phyloP scores from a whole-genome alignment of 768 basidiomycete species.

The Xerocomellus amylosporus region DNA sequence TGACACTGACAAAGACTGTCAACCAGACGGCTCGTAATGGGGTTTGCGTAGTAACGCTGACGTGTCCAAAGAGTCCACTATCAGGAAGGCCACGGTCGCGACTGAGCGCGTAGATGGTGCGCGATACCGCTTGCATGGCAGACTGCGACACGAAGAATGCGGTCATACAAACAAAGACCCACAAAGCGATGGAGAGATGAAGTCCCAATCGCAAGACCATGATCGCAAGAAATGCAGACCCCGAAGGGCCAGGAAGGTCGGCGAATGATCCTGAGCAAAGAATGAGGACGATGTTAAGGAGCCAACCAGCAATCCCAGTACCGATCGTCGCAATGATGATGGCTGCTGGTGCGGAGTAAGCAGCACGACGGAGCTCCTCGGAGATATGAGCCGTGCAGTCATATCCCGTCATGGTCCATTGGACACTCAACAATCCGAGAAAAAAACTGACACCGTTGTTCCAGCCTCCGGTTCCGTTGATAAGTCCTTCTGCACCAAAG shows the following conservation, averaged over 20 bases:
- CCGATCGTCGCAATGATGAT: conserved; percentile 46
- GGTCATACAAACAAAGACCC: conserved; percentile 60
- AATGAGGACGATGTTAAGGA: conserved; percentile 62
- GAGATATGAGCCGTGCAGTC: conserved; percentile 27
- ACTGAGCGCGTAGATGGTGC: conserved; percentile 59
- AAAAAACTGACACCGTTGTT: conserved; percentile 43
- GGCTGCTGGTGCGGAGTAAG: conserved; percentile 44
- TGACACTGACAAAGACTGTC: conserved; percentile 41
- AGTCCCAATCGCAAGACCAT: conserved; percentile 54
- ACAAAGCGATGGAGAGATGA: conserved; percentile 48
- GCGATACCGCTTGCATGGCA: conserved; percentile 52
- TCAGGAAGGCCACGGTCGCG: conserved; percentile 56
- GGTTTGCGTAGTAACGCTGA: conserved; percentile 47
- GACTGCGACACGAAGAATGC: conserved; percentile 57
- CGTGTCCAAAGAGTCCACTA: conserved; percentile 51
- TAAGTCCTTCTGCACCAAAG: conserved; percentile 44
- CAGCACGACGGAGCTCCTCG: conserved; percentile 54
- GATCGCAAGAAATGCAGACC: conserved; percentile 56
- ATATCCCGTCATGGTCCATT: conserved; percentile 44
- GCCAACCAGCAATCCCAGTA: conserved; percentile 53
- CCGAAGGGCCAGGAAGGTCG: conserved; percentile 51
- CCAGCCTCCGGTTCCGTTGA: conserved; percentile 43
- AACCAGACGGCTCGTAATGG: conserved; percentile 57
- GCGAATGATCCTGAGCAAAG: conserved; percentile 53
- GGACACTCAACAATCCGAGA: conserved; percentile 46